Evolutionary conservation across 1,284 basidiomycete genomes (phyloP).

Genomic region (Tremellales sp.): DNA sequence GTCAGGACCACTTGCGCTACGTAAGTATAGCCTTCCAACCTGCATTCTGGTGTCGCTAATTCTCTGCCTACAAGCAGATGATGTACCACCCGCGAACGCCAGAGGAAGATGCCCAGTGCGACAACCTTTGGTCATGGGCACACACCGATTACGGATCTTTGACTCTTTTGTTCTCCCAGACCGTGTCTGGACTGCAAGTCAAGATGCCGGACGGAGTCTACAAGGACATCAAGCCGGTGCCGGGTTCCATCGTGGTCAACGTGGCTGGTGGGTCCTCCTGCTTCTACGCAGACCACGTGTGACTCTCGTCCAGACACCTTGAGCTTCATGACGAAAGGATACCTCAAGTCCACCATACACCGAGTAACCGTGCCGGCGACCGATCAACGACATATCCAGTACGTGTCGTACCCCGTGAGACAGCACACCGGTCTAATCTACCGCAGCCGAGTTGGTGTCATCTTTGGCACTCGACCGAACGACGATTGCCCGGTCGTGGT

Average conservation of each 20-base stretch:
- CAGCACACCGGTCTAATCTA: background rate
- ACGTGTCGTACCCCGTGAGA: background rate
- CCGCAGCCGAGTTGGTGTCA: constrained; percentile 23
- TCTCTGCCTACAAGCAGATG: constrained; percentile 18
- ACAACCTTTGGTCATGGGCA: constrained; percentile 31
- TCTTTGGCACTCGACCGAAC: constrained; percentile 35
- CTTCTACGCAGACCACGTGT: no score
- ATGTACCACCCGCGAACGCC: constrained; percentile 30
- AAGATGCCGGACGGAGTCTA: constrained; percentile 29
- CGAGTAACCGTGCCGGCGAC: constrained; percentile 29
- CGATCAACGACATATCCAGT: constrained; percentile 29
- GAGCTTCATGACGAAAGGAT: constrained; percentile 35
- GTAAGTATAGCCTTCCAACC: constrained; percentile 17
- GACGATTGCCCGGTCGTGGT: constrained; percentile 28
- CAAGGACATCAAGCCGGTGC: constrained; percentile 28
- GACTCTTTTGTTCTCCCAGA: constrained; percentile 34
- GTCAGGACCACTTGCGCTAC: constrained; percentile 35
- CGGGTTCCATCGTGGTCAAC: constrained; percentile 32
- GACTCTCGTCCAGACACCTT: no score
- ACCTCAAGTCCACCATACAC: constrained; percentile 32
- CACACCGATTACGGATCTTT: constrained; percentile 34
- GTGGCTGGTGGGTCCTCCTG: no score
- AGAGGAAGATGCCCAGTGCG: constrained; percentile 30
- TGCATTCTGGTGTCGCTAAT: no score
- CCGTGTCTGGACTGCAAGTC: constrained; percentile 34